Percentiles rank a stretch among this genome's conserved stretches.
Conservation (phyloP, 2,329 filamentous ascomycete species). For the Cylindrodendrum hubeiense region DNA sequence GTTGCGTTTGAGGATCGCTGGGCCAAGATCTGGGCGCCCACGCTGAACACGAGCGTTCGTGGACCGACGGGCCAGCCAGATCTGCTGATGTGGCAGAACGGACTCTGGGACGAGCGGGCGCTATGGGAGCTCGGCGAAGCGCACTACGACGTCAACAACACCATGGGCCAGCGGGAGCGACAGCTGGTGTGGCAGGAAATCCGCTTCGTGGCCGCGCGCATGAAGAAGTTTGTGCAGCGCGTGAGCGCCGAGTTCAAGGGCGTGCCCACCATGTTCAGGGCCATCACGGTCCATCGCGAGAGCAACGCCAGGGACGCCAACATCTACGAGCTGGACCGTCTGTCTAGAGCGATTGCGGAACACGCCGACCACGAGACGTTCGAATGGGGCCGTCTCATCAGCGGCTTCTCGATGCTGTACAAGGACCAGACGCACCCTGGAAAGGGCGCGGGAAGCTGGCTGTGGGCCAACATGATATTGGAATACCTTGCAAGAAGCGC, state of each 20-base stretch:
- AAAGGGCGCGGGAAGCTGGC: conserved; percentile 36
- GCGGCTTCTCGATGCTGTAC: conserved; percentile 34
- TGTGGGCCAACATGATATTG: conserved; percentile 37
- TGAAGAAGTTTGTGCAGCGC: conserved; percentile 27
- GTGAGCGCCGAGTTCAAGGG: conserved; percentile 26
- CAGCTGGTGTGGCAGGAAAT: conserved; percentile 37
- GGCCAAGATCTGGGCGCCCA: conserved; percentile 20
- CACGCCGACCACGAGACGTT: conserved; percentile 36
- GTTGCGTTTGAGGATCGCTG: conserved; percentile 35
- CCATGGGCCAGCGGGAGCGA: conserved; percentile 29
- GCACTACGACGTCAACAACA: conserved; percentile 33
- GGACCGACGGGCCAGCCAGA: conserved; percentile 30
- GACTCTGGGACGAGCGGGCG: conserved; percentile 38
- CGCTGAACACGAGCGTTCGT: conserved; percentile 26
- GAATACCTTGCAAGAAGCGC: conserved; percentile 34
- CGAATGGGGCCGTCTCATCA: conserved; percentile 36
- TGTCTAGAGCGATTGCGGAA: conserved; percentile 32
- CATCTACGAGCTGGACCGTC: conserved; percentile 33
- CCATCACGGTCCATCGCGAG: conserved; percentile 32
- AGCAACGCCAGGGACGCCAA: conserved; percentile 28
- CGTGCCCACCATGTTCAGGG: conserved; percentile 32
- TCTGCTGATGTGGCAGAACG: conserved; percentile 36
- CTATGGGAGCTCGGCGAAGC: conserved; percentile 35
- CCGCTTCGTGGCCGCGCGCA: conserved; percentile 29
- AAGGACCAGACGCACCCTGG: conserved; percentile 38